A percentile compares a stretch with the other conserved stretches of the same genome.
Evolutionary conservation across 129 eudicot genomes (phyloP).

Genomic region (Solidago caesia): DNA sequence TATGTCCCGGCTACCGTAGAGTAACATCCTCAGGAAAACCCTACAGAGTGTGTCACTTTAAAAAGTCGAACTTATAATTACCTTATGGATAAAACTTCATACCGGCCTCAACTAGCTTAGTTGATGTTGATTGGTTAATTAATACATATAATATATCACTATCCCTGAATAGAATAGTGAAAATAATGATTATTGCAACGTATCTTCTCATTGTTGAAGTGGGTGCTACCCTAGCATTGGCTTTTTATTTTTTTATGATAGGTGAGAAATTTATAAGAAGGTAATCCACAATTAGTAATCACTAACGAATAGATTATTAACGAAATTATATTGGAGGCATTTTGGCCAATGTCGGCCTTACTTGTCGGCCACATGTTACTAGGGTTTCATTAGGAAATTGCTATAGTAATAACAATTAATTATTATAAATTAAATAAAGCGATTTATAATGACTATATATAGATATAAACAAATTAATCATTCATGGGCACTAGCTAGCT

Average conservation of each 20-base stretch:
- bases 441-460: slow-evolving; percentile 23
- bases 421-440: background rate
- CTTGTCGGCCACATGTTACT: background rate
- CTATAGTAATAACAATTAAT: background rate
- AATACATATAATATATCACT: too few relatives aligned
- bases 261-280: background rate
- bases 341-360: background rate
- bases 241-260: background rate
- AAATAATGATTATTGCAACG: too few relatives aligned
- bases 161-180: too few relatives aligned
- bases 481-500: background rate
- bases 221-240: too few relatives aligned
- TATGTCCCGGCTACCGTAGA: too few relatives aligned
- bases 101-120: too few relatives aligned
- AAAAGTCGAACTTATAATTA: too few relatives aligned
- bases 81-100: too few relatives aligned
- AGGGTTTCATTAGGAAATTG: background rate
- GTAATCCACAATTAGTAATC: background rate
- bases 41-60: too few relatives aligned
- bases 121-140: too few relatives aligned
- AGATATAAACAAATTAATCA: slow-evolving; percentile 21
- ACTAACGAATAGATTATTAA: background rate
- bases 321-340: background rate
- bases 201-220: too few relatives aligned
- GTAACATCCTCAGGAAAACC: too few relatives aligned